phyloP scores from a whole-genome alignment of 140 eudicot genomes.

The Senecio squalidus region DNA sequence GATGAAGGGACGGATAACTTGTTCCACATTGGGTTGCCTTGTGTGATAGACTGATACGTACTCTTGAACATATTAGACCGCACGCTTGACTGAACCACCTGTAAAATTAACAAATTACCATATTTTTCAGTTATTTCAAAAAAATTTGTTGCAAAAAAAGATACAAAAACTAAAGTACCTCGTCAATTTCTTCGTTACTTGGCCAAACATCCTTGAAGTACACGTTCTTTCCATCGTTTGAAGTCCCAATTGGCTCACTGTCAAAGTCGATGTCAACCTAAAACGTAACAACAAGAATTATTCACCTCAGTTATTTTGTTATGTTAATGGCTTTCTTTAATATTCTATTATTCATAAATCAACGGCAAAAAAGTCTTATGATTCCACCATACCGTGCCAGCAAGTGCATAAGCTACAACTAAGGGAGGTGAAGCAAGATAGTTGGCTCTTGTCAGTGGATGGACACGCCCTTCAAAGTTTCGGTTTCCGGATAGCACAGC shows the following conservation, averaged over 20 bases:
- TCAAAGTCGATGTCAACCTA: constrained; percentile 98
- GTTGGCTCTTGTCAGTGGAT: constrained; percentile 94
- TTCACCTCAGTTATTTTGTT: too few relatives aligned
- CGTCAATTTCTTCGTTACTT: constrained; percentile 77
- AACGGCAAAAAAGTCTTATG: too few relatives aligned
- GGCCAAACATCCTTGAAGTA: constrained; percentile 97
- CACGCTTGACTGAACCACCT: constrained; percentile 98
- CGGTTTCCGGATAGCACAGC: constrained; percentile 99
- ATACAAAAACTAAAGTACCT: constrained; percentile 47
- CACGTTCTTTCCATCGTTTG: constrained; percentile 81
- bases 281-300: too few relatives aligned
- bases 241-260: constrained; percentile 94
- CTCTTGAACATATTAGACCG: constrained; percentile 95
- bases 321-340: too few relatives aligned
- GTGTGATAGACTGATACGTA: constrained; percentile 84
- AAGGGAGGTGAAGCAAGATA: constrained; percentile 95
- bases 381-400: constrained; percentile 87
- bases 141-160: not conserved
- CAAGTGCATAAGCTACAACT: constrained; percentile 96
- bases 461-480: constrained; percentile 98
- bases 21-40: constrained; percentile 98
- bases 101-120: not conserved
- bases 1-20: constrained; percentile 67
- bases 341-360: too few relatives aligned
- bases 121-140: not conserved